Percentiles rank a stretch among this genome's conserved stretches.
phyloP scores from a whole-genome alignment of 2,329 filamentous ascomycete species.

The Pyrenophora tritici-repentis region DNA sequence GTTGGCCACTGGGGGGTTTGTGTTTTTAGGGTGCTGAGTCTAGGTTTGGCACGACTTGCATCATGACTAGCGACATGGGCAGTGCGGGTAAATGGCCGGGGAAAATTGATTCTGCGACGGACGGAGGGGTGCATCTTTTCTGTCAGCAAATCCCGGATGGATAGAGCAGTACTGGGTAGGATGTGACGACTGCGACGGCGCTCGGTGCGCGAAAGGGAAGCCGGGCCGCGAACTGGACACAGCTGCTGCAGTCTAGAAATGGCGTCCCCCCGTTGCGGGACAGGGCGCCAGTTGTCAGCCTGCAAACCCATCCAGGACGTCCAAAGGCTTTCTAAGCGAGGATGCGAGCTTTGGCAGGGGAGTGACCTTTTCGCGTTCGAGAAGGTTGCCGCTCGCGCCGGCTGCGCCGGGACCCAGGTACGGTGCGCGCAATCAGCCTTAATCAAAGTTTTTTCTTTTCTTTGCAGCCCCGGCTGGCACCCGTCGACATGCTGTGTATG shows the following conservation, averaged over 20 bases:
- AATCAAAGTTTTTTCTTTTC: slow-evolving; percentile 5
- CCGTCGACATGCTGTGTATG: too few species aligned
- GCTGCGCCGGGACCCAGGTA: slow-evolving; percentile 17
- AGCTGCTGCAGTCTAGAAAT: slow-evolving; percentile 1
- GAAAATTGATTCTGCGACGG: slow-evolving; percentile 29
- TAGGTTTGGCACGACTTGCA: slow-evolving; percentile 8
- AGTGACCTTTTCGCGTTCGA: slow-evolving; percentile 7
- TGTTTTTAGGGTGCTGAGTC: slow-evolving; percentile 19
- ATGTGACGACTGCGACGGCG: slow-evolving; percentile 13
- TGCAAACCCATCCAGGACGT: slow-evolving; percentile 3
- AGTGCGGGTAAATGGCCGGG: slow-evolving; percentile 40
- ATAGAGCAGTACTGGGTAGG: slow-evolving; percentile 6
- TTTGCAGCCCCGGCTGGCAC: too few species aligned
- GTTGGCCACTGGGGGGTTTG: slow-evolving; percentile 13
- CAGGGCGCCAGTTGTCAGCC: slow-evolving; percentile 4
- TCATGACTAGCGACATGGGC: slow-evolving; percentile 22
- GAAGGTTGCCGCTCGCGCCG: slow-evolving; percentile 17
- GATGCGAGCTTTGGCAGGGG: slow-evolving; percentile 10
- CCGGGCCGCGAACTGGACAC: background rate
- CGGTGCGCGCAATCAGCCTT: slow-evolving; percentile 27
- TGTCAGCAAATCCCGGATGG: slow-evolving; percentile 20
- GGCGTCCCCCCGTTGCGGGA: background rate
- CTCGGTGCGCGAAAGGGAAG: slow-evolving; percentile 2
- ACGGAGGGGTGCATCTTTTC: slow-evolving; percentile 19
- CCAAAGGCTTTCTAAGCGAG: slow-evolving; percentile 4